phyloP scores from a whole-genome alignment of 2,329 filamentous ascomycete species.

The Aspergillus felis region DNA sequence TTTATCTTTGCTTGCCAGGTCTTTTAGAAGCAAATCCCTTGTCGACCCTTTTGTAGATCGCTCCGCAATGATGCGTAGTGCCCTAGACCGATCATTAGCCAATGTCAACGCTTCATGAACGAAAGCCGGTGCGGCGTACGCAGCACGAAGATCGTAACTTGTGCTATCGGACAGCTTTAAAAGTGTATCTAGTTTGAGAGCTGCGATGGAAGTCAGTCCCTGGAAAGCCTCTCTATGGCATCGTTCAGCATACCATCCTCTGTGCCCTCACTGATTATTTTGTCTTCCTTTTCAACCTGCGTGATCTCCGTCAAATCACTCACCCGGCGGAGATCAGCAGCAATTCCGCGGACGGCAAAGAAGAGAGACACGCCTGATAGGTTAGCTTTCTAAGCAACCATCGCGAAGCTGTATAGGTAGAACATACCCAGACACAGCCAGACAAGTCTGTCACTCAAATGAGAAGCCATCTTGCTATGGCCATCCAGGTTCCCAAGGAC shows the following conservation, averaged over 20 bases:
- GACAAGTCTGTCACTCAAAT: constrained; percentile 33
- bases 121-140: constrained; percentile 51
- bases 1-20: constrained; percentile 38
- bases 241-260: constrained; percentile 53
- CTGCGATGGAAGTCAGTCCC: constrained; percentile 26
- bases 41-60: constrained; percentile 40
- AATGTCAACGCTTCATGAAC: constrained; percentile 51
- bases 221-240: neutral
- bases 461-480: constrained; percentile 29
- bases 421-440: constrained; percentile 38
- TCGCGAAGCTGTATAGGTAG: too few relatives aligned
- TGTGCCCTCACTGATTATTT: constrained; percentile 71
- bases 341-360: constrained; percentile 52
- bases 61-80: constrained; percentile 45
- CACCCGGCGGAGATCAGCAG: constrained; percentile 47
- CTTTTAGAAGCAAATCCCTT: constrained; percentile 38
- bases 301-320: constrained; percentile 56
- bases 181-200: constrained; percentile 63
- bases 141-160: constrained; percentile 68
- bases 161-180: constrained; percentile 65
- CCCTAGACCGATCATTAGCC: constrained; percentile 22
- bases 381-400: neutral
- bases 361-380: constrained; percentile 40
- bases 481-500: constrained; percentile 3
- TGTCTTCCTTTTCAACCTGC: constrained; percentile 60